Evolutionary conservation across 768 basidiomycete species (phyloP).

Genomic region (Rubroboletus satanas): DNA sequence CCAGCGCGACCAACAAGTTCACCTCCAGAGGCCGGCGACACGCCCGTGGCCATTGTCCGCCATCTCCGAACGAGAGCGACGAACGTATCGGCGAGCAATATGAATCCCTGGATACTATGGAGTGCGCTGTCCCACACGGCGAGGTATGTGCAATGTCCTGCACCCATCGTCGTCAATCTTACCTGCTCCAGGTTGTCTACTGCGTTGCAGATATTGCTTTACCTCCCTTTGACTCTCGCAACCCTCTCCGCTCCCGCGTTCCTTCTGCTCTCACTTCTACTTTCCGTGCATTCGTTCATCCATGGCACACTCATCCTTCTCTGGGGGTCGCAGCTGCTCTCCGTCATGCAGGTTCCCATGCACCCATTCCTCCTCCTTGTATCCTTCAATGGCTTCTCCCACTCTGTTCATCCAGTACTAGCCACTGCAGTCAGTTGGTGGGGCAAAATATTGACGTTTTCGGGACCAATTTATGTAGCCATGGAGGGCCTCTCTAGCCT

Average conservation of each 20-base stretch:
- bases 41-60: background rate
- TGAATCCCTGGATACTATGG: slow-evolving; percentile 65
- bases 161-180: background rate
- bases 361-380: slow-evolving; percentile 84
- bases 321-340: slow-evolving; percentile 67
- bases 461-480: slow-evolving; percentile 73
- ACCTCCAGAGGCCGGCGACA: background rate
- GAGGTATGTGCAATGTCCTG: slow-evolving; percentile 37
- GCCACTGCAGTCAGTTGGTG: slow-evolving; percentile 60
- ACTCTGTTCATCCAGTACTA: slow-evolving; percentile 56
- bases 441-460: slow-evolving; percentile 66
- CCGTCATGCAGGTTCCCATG: slow-evolving; percentile 80
- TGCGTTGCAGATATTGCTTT: slow-evolving; percentile 75
- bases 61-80: slow-evolving; percentile 1
- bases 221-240: slow-evolving; percentile 78
- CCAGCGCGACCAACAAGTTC: background rate
- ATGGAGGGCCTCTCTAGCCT: slow-evolving; percentile 84
- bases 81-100: slow-evolving; percentile 7
- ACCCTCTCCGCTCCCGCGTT: slow-evolving; percentile 79
- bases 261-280: slow-evolving; percentile 73
- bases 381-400: slow-evolving; percentile 80
- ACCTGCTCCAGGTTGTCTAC: slow-evolving; percentile 57
- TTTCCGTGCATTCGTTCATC: slow-evolving; percentile 72
- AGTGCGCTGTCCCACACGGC: slow-evolving; percentile 62
- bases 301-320: slow-evolving; percentile 76